Conservation (phyloP, 192 early-diverging fungal genomes). For the Gamsiella multidivaricata region DNA sequence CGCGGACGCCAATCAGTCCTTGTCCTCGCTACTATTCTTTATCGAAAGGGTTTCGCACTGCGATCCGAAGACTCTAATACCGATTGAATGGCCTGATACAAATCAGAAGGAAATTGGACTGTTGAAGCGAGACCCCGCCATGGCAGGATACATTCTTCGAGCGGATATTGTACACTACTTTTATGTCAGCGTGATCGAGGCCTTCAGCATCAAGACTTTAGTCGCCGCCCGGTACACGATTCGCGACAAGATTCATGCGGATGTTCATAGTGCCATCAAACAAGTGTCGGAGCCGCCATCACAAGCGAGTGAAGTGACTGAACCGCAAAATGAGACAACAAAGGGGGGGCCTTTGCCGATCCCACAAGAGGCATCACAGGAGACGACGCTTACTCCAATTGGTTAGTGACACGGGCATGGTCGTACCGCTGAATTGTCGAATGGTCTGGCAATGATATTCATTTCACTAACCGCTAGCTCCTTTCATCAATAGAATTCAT, state of each 20-base stretch:
- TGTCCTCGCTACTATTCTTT: slow-evolving; percentile 24
- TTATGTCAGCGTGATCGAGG: slow-evolving; percentile 15
- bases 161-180: slow-evolving; percentile 38
- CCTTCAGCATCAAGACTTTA: slow-evolving; percentile 16
- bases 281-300: not conserved
- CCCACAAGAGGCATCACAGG: not conserved
- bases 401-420: not conserved
- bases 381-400: slow-evolving; percentile 16
- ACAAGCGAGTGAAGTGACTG: not conserved
- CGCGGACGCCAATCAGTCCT: slow-evolving; percentile 10
- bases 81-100: slow-evolving; percentile 18
- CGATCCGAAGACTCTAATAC: slow-evolving; percentile 12
- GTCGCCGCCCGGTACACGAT: slow-evolving; percentile 22
- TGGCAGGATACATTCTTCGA: slow-evolving; percentile 31
- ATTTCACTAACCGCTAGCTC: no score
- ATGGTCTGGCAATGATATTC: no score
- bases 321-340: not conserved
- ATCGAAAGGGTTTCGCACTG: slow-evolving; percentile 24
- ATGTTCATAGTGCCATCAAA: slow-evolving; percentile 5
- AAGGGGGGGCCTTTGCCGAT: no score
- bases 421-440: no score
- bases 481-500: slow-evolving; percentile 30
- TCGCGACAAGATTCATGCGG: slow-evolving; percentile 14
- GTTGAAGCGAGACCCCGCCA: slow-evolving; percentile 14
- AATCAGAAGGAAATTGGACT: slow-evolving; percentile 2